A percentile compares a stretch with the other conserved stretches of the same genome.
Evolutionary conservation across 495 filamentous ascomycete genomes (phyloP).

Genomic region (Hypomontagnella submonticulosa): DNA sequence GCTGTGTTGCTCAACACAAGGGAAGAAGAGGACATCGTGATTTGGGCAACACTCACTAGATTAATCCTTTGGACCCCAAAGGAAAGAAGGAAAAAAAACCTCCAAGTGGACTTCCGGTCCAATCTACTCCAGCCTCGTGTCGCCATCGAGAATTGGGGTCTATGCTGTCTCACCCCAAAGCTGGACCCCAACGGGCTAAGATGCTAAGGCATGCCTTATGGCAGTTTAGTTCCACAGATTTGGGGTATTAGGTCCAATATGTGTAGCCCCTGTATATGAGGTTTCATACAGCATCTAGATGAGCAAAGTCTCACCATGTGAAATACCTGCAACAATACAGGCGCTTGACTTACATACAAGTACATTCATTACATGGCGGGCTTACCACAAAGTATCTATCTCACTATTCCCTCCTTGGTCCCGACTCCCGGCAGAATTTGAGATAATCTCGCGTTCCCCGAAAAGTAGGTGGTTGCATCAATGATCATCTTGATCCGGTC

Average conservation of each 20-base stretch:
- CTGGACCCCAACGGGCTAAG: slow-evolving; percentile 28
- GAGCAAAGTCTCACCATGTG: slow-evolving; percentile 23
- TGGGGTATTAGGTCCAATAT: slow-evolving; percentile 28
- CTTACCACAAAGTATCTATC: slow-evolving; percentile 11
- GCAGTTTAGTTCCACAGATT: slow-evolving; percentile 20
- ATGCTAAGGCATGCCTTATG: slow-evolving; percentile 14
- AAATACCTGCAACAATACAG: slow-evolving; percentile 21
- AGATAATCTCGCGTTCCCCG: slow-evolving; percentile 44
- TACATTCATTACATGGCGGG: slow-evolving; percentile 15
- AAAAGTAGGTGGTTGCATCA: slow-evolving; percentile 18
- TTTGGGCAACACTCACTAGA: slow-evolving; percentile 19
- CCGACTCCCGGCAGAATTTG: slow-evolving; percentile 19
- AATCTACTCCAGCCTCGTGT: slow-evolving; percentile 43
- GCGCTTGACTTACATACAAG: neutral
- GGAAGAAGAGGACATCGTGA: slow-evolving; percentile 14
- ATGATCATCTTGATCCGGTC: slow-evolving; percentile 27
- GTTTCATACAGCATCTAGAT: slow-evolving; percentile 36
- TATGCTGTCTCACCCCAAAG: slow-evolving; percentile 34
- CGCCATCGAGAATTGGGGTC: slow-evolving; percentile 44
- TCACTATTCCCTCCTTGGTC: slow-evolving; percentile 35
- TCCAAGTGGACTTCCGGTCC: slow-evolving; percentile 34
- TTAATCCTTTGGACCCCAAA: slow-evolving; percentile 45
- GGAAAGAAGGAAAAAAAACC: slow-evolving; percentile 19
- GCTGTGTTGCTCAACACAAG: slow-evolving; percentile 6
- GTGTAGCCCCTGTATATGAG: neutral